These are phyloP conservation scores for Evansstolkia leycettana DNA, from an alignment of 495 filamentous ascomycete genomes.

Conservation along the genomic window DNA sequence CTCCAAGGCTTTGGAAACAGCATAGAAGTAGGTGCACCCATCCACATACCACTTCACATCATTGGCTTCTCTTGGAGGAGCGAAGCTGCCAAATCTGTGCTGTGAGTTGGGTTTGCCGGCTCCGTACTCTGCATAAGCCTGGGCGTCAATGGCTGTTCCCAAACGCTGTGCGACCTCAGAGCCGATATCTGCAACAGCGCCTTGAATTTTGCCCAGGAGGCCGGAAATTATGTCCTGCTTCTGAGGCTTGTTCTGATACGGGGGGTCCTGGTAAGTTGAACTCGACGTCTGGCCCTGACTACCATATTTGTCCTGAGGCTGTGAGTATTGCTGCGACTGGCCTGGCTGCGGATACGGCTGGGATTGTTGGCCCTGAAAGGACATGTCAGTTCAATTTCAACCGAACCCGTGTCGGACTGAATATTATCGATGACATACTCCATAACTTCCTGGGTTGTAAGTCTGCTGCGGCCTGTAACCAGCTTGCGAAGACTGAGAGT, in stretches of 20 bases:
- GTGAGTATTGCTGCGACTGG: constrained; percentile 2
- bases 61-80: constrained; percentile 51
- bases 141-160: constrained; percentile 36
- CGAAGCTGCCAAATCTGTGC: constrained; percentile 75
- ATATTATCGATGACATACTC: no score
- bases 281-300: constrained; percentile 7
- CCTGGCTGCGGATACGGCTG: background rate
- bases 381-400: background rate
- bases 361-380: background rate
- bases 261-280: constrained; percentile 9
- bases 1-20: constrained; percentile 75
- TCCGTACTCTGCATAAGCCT: constrained; percentile 37
- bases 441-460: constrained; percentile 3
- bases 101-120: constrained; percentile 31
- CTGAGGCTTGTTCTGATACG: constrained; percentile 19
- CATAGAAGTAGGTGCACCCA: constrained; percentile 84
- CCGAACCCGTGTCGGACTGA: no score
- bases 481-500: constrained; percentile 4
- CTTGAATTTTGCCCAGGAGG: constrained; percentile 45
- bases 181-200: constrained; percentile 37
- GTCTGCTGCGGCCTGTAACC: constrained; percentile 7
- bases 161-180: constrained; percentile 37
- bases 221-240: constrained; percentile 35
- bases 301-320: constrained; percentile 3
- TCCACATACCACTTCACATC: constrained; percentile 88